Evolutionary conservation across 1,284 basidiomycete species (phyloP), one percentile per base, ranked within the genome.

Genomic region (Phellopilus nigrolimitatus): DNA sequence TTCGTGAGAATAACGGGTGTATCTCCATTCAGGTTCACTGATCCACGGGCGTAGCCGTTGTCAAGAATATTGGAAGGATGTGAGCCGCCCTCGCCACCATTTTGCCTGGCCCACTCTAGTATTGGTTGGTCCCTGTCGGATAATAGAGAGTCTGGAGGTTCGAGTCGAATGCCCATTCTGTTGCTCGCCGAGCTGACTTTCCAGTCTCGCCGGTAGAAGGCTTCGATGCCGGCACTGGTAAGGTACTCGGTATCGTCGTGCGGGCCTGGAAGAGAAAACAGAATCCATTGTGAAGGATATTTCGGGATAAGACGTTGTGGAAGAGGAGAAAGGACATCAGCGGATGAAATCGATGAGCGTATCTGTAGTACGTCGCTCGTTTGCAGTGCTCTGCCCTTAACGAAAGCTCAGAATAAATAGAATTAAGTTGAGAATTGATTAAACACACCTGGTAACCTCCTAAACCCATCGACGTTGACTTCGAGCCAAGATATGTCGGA

Each of bases 11-110:
- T 76, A 2, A 88, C 82, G 0, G 86, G 83, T 0, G 82, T 84
- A 60, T 88, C 84, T 2, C 85, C 86, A 58, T 87, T 88, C 57
- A 85, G 57, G 56, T 82, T 82, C 56, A 88, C 63, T 1, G 77
- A 73, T 3, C 81, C 82, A 19, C 71, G 66, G 0, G 78, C 74
- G 60, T 87, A 88, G 1, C 78, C 81, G 53, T 84, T 82, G 57
- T 87, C 84, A 17, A 84, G 72, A 43, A 87, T 80, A 59, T 88
- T 88, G 34, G 76, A 79, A 0, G 84, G 84, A 62, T 88, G 86
- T 9, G 79, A 78, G 0, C 85, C 85, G 5, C 85, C 85, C 60
- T 86, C 78, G 0, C 84, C 84, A 12, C 85, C 84, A 47, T 72
- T 78, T 13, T 62, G 56, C 33, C 84, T 70, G 0, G 82, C 75